Base-by-base conservation (phyloP, 2,329 filamentous ascomycete species). In the Pseudonectria buxi region DNA sequence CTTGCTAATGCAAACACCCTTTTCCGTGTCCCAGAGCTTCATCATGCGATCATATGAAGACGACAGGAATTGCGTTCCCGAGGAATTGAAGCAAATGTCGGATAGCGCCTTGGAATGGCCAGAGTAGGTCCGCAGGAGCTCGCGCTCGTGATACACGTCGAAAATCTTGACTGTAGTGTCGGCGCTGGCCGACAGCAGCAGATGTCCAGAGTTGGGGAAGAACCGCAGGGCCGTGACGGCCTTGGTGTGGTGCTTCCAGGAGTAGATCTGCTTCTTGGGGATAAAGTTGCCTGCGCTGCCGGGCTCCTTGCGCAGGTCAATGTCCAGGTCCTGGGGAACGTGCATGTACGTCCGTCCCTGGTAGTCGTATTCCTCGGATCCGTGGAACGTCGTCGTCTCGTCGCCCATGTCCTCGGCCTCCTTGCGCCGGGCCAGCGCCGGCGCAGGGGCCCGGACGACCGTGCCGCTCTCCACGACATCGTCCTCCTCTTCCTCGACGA, bases 1-100 rank as follows among this genome's bases (percentile, higher is more conserved):
- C 39, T 87, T 86, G 53, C 78, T 82, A 47, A 95, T 67, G 56
- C 90, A 96, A 50, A 81, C 74, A 30, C 92, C 92, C 14, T 86
- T 95, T 62, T 98, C 92, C 1, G 90, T 95, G 54, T 98, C 92
- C 92, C 92, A 98, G 22, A 98, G 73, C 64, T 96, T 95, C 69
- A 96, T 95, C 67, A 86, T 83, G 35, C 90, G 83, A 60, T 98
- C 92, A 61, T 94, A 98, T 12, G 86, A 92, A 2, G 86, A 84
- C 3, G 89, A 89, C 16, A 98, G 65, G 69, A 98, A 98, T 36
- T 84, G 84, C 10, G 78, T 84, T 34, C 92, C 92, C 24, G 78
- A 74, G 4, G 72, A 72, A 53, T 89, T 88, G 74, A 96, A 96
- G 50, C 83, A 83, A 29, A 92, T 78, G 56, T 95, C 90, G 18